These are phyloP conservation scores for Tetraselmis chui DNA, from an alignment of 139 green algal species.

Conservation along the genomic window DNA sequence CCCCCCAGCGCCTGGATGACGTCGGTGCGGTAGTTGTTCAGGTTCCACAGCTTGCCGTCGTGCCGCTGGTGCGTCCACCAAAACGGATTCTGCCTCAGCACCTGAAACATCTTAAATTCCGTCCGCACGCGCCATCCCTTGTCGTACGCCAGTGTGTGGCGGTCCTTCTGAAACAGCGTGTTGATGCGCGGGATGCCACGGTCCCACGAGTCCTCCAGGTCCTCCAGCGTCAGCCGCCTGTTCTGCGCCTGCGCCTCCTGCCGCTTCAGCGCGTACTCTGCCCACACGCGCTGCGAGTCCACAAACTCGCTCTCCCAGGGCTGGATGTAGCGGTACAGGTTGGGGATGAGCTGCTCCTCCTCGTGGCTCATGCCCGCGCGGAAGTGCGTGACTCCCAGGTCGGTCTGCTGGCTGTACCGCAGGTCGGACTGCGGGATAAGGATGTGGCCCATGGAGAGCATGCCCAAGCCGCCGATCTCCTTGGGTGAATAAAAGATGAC, in stretches of 20 bases:
- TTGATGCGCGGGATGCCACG: conserved; percentile 98
- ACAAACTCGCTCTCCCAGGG: conserved; percentile 98
- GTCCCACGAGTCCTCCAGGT: conserved; percentile 97
- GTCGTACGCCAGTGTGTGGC: conserved; percentile 98
- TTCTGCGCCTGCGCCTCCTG: conserved; percentile 73
- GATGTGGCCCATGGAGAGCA: conserved; percentile 99
- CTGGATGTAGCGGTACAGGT: conserved; percentile 96
- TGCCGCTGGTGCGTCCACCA: conserved; percentile 99
- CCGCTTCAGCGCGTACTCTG: conserved; percentile 98
- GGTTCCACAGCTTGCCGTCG: conserved; percentile 99
- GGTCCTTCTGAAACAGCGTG: conserved; percentile 98
- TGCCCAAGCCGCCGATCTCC: conserved; percentile 97
- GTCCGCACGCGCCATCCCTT: conserved; percentile 96
- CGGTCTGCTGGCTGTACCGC: conserved; percentile 92
- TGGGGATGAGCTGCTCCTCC: conserved; percentile 98
- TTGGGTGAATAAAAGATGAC: conserved; percentile 98
- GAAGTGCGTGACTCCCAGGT: conserved; percentile 98
- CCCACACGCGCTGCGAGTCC: conserved; percentile 96
- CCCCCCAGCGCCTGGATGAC: conserved; percentile 93
- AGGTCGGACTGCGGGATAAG: conserved; percentile 92
- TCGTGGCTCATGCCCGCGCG: conserved; percentile 94
- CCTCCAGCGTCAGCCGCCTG: conserved; percentile 45
- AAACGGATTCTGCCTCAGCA: conserved; percentile 87
- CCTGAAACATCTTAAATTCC: conserved; percentile 94
- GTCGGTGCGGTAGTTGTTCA: conserved; percentile 98